Conservation (phyloP, 2,329 filamentous ascomycete species). For the Epichloe typhina region DNA sequence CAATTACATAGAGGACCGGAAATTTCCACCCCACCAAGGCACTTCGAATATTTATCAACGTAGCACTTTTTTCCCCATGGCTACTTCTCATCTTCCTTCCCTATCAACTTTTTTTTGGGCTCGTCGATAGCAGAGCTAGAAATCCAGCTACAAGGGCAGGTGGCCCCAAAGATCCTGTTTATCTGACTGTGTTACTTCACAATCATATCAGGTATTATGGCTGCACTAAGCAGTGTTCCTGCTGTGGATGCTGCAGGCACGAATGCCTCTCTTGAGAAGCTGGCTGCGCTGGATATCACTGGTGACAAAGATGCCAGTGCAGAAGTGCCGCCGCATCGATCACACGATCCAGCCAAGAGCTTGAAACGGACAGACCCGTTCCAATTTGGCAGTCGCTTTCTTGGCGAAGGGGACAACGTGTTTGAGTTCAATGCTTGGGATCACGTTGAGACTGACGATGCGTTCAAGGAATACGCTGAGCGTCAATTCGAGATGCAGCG, state of each 20-base stretch:
- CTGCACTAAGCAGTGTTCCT: constrained; percentile 11
- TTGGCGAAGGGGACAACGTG: constrained; percentile 75
- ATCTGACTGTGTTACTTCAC: background rate
- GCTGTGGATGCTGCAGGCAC: constrained; percentile 9
- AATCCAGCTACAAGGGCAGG: background rate
- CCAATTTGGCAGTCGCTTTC: constrained; percentile 80
- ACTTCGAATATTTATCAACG: constrained; percentile 1
- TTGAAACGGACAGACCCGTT: constrained; percentile 86
- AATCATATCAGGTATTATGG: constrained; percentile 1
- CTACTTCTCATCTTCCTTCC: background rate
- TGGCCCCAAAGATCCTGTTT: background rate
- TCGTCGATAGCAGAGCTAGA: background rate
- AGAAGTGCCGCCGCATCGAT: constrained; percentile 45
- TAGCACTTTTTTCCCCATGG: background rate
- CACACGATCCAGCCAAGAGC: constrained; percentile 59
- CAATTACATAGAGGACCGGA: background rate
- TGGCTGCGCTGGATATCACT: constrained; percentile 14
- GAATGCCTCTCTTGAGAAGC: constrained; percentile 10
- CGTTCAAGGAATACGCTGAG: constrained; percentile 76
- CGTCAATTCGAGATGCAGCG: constrained; percentile 77
- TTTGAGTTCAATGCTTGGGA: constrained; percentile 99
- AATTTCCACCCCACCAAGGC: background rate
- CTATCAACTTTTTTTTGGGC: background rate
- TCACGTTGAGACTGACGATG: constrained; percentile 84
- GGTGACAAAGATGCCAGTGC: background rate